These are phyloP conservation scores for Penicillium sp. DNA, from an alignment of 2,329 filamentous ascomycete species.

Conservation along the genomic window DNA sequence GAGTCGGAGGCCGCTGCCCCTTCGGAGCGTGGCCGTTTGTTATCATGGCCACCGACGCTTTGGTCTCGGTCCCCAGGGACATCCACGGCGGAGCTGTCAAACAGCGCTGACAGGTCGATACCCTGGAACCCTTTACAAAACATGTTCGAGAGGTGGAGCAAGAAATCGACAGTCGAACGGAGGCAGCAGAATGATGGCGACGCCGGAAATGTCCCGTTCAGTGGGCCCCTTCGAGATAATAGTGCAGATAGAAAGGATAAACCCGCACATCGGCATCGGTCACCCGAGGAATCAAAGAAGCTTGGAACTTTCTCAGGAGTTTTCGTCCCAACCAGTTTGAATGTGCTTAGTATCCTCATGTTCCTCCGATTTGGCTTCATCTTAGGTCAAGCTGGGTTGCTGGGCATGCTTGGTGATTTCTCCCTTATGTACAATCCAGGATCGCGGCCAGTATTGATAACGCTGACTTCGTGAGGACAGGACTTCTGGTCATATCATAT, in stretches of 20 bases:
- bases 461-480: conserved; percentile 37
- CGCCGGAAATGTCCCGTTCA: conserved; percentile 8
- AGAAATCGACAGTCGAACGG: conserved; percentile 5
- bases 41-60: conserved; percentile 17
- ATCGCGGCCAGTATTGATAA: conserved; percentile 1
- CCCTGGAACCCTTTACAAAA: conserved; percentile 19
- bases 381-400: conserved; percentile 68
- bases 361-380: conserved; percentile 84
- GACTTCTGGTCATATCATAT: conserved; percentile 69
- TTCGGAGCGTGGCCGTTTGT: conserved; percentile 19
- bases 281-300: conserved; percentile 48
- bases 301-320: conserved; percentile 72
- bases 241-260: conserved; percentile 30
- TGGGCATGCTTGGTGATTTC: conserved; percentile 67
- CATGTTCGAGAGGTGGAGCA: conserved; percentile 24
- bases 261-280: conserved; percentile 19
- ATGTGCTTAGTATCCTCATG: conserved; percentile 87
- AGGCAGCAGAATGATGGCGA: conserved; percentile 7
- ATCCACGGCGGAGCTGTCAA: conserved; percentile 13
- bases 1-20: conserved; percentile 20
- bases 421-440: not conserved
- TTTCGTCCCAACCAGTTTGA: conserved; percentile 82
- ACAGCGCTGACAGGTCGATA: conserved; percentile 16
- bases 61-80: conserved; percentile 22
- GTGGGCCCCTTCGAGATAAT: conserved; percentile 22